These are phyloP conservation scores for Melastoma candidum DNA, from an alignment of 441 rosid species.

Conservation along the genomic window DNA sequence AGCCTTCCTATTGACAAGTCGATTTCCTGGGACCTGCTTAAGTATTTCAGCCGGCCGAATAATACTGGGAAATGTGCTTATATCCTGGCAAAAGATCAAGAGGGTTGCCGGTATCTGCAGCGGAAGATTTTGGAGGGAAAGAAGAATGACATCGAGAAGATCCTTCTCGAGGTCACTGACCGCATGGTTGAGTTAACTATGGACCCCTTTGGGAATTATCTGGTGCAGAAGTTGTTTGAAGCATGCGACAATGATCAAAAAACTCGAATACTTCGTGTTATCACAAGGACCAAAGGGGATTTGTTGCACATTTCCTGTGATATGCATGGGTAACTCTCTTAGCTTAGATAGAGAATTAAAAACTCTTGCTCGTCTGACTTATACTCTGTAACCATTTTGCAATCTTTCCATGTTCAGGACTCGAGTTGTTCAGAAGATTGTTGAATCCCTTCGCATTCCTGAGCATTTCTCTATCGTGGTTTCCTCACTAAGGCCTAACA, in stretches of 20 bases:
- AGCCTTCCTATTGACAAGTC: no score
- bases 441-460: constrained; percentile 36
- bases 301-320: constrained; percentile 36
- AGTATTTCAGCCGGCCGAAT: no score
- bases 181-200: constrained; percentile 48
- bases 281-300: constrained; percentile 29
- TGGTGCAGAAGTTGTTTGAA: constrained; percentile 49
- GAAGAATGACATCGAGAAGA: constrained; percentile 25
- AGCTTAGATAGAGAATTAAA: background rate
- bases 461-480: constrained; percentile 34
- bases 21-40: no score
- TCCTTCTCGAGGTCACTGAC: constrained; percentile 39
- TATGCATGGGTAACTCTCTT: constrained; percentile 33
- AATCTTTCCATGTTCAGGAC: constrained; percentile 25
- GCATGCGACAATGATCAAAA: constrained; percentile 44
- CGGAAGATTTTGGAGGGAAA: constrained; percentile 35
- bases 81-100: constrained; percentile 42
- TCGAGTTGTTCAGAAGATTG: constrained; percentile 44
- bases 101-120: constrained; percentile 49
- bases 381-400: background rate
- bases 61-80: constrained; percentile 6
- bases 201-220: constrained; percentile 52
- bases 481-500: constrained; percentile 34
- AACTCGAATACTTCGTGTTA: constrained; percentile 32
- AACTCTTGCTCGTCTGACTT: background rate